phyloP scores from a whole-genome alignment of 306 rosid species.

The Acacia acuminata region DNA sequence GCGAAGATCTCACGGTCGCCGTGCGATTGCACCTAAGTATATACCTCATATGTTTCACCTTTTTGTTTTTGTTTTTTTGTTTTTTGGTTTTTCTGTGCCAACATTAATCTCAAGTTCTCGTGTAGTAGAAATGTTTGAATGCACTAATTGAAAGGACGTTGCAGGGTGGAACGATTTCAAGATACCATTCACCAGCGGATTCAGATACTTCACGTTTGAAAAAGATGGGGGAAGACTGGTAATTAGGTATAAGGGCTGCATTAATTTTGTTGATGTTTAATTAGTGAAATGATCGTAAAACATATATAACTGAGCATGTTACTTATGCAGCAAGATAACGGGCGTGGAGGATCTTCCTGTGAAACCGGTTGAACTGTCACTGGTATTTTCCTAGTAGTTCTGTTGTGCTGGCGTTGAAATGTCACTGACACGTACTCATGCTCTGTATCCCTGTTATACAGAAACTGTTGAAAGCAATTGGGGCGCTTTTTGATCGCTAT shows the following conservation, averaged over 20 bases:
- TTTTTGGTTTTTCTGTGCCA: not conserved
- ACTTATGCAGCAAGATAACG: constrained; percentile 47
- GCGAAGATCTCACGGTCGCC: not conserved
- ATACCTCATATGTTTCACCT: not conserved
- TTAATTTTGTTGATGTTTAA: not conserved
- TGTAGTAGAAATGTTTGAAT: not conserved
- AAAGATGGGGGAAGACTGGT: constrained; percentile 30
- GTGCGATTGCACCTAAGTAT: not conserved
- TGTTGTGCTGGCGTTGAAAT: not conserved
- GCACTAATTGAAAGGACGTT: not conserved
- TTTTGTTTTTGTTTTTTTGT: not conserved
- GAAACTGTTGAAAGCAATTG: constrained; percentile 46
- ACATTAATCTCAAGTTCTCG: not conserved
- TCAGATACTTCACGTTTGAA: constrained; percentile 46
- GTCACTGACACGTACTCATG: not conserved
- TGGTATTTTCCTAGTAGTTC: constrained; percentile 23
- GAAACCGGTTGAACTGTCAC: constrained; percentile 55
- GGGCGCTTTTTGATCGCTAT: constrained; percentile 47
- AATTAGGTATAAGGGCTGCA: constrained; percentile 37
- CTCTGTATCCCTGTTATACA: constrained; percentile 6
- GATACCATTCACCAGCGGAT: constrained; percentile 49
- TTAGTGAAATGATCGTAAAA: not conserved
- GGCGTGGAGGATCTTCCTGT: constrained; percentile 58
- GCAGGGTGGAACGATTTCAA: constrained; percentile 47
- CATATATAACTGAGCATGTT: not conserved